Conservation (phyloP, 2,329 filamentous ascomycete species). For the Microascus cirrosus region DNA sequence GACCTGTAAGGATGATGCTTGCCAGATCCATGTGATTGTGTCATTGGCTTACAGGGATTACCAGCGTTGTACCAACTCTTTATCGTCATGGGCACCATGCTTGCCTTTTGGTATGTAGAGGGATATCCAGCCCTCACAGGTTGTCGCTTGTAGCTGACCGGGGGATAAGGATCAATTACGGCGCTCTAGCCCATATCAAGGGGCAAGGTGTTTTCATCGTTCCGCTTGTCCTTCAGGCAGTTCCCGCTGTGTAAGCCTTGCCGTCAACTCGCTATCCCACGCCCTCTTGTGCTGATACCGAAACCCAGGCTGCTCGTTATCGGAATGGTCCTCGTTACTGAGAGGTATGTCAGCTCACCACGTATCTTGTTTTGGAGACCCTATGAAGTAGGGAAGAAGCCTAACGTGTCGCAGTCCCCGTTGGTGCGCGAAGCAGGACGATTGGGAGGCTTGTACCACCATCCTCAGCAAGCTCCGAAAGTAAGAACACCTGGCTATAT, state of each 20-base stretch:
- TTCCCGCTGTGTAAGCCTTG: slow-evolving; percentile 42
- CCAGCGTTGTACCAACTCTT: slow-evolving; percentile 38
- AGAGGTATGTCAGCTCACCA: slow-evolving; percentile 19
- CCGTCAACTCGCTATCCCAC: background rate
- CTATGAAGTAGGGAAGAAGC: background rate
- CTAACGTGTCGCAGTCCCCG: slow-evolving; percentile 39
- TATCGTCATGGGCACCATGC: slow-evolving; percentile 30
- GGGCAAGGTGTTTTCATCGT: slow-evolving; percentile 44
- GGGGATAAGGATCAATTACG: slow-evolving; percentile 44
- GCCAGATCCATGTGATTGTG: background rate
- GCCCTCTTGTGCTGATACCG: background rate
- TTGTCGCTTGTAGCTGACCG: background rate
- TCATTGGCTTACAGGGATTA: background rate
- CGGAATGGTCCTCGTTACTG: slow-evolving; percentile 49
- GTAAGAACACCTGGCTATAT: slow-evolving; percentile 11
- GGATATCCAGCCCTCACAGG: too few species aligned
- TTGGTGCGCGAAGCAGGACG: slow-evolving; percentile 56
- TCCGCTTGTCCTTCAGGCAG: slow-evolving; percentile 51
- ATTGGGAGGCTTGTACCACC: slow-evolving; percentile 50
- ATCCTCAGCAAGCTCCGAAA: slow-evolving; percentile 41
- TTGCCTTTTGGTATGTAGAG: slow-evolving; percentile 24
- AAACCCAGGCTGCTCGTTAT: slow-evolving; percentile 32
- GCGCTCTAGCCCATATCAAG: slow-evolving; percentile 31
- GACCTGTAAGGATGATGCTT: slow-evolving; percentile 20
- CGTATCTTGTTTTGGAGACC: background rate